A percentile compares a stretch with the other conserved stretches of the same genome.
Conservation (phyloP, 2,329 filamentous ascomycete species). For the Penicillium sp. region DNA sequence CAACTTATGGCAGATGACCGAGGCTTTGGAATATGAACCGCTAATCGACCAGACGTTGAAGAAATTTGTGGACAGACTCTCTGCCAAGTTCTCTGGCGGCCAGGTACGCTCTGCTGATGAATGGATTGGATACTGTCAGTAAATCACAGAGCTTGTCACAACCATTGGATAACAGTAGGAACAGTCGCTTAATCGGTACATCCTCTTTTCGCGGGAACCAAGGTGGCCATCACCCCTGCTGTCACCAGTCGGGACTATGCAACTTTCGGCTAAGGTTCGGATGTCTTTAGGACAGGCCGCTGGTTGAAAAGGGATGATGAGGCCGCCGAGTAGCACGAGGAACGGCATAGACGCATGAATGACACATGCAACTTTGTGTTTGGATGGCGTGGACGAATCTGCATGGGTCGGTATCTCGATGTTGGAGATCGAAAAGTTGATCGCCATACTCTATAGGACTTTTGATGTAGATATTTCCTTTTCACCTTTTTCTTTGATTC, state of each 20-base stretch:
- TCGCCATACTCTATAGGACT: conserved; percentile 51
- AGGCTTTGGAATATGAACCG: conserved; percentile 33
- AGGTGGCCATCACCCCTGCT: conserved; percentile 43
- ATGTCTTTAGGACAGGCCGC: conserved; percentile 54
- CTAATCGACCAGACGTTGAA: conserved; percentile 32
- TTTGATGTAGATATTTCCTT: conserved; percentile 11
- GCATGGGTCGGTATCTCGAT: conserved; percentile 62
- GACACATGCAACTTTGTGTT: conserved; percentile 49
- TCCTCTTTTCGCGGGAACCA: conserved; percentile 39
- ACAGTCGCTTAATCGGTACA: conserved; percentile 27
- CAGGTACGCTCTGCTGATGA: conserved; percentile 16
- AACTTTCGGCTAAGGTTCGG: conserved; percentile 53
- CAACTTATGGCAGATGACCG: conserved; percentile 32
- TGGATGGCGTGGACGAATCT: conserved; percentile 60
- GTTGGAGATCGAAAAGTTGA: conserved; percentile 64
- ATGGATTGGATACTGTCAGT: conserved; percentile 21
- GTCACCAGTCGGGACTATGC: conserved; percentile 44
- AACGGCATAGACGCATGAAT: conserved; percentile 45
- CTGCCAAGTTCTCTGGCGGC: conserved; percentile 22
- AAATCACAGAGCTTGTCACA: neutral
- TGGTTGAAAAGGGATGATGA: conserved; percentile 50
- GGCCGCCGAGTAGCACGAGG: conserved; percentile 37
- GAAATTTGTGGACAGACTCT: conserved; percentile 31
- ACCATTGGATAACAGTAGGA: neutral
- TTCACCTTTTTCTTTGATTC: neutral